Percentiles rank a stretch among this genome's conserved stretches.
Evolutionary conservation across 495 filamentous ascomycete genomes (phyloP).

Genomic region (Aspergillus incahuasiensis): DNA sequence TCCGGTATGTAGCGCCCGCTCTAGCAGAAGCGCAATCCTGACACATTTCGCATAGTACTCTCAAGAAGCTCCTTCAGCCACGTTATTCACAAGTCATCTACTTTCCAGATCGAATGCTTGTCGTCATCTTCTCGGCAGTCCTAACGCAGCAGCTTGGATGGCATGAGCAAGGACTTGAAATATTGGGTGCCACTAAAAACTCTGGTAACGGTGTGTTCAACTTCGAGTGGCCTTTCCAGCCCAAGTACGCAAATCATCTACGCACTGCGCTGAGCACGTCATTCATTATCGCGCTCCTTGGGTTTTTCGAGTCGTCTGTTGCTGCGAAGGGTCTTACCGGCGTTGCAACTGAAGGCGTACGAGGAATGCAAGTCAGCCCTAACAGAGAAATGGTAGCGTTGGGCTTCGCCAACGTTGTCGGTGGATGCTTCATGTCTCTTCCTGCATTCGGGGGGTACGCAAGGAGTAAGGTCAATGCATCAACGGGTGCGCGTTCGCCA

Average conservation of each 20-base stretch:
- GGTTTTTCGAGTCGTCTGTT: constrained; percentile 98
- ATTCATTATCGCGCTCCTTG: constrained; percentile 88
- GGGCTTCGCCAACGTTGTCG: constrained; percentile 82
- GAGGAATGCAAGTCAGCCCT: constrained; percentile 75
- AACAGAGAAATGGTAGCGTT: constrained; percentile 94
- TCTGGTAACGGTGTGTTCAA: constrained; percentile 56
- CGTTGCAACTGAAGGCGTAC: constrained; percentile 54
- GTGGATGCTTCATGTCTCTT: constrained; percentile 85
- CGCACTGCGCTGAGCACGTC: constrained; percentile 86
- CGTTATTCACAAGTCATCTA: constrained; percentile 79
- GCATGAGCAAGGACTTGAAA: constrained; percentile 73
- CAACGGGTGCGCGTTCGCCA: constrained; percentile 86
- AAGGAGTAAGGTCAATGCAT: constrained; percentile 88
- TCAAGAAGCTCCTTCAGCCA: constrained; percentile 80
- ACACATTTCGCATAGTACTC: constrained; percentile 43
- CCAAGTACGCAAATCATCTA: constrained; percentile 70
- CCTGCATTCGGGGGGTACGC: constrained; percentile 97
- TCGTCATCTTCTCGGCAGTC: constrained; percentile 82
- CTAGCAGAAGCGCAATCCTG: not conserved
- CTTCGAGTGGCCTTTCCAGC: constrained; percentile 80
- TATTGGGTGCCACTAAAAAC: constrained; percentile 77
- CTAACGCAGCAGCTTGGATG: constrained; percentile 74
- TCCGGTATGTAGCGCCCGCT: constrained; percentile 47
- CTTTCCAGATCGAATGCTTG: constrained; percentile 85
- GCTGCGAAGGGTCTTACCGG: constrained; percentile 83